These are phyloP conservation scores for Hypholoma fasciculare DNA, from an alignment of 768 basidiomycete species.

Conservation along the genomic window DNA sequence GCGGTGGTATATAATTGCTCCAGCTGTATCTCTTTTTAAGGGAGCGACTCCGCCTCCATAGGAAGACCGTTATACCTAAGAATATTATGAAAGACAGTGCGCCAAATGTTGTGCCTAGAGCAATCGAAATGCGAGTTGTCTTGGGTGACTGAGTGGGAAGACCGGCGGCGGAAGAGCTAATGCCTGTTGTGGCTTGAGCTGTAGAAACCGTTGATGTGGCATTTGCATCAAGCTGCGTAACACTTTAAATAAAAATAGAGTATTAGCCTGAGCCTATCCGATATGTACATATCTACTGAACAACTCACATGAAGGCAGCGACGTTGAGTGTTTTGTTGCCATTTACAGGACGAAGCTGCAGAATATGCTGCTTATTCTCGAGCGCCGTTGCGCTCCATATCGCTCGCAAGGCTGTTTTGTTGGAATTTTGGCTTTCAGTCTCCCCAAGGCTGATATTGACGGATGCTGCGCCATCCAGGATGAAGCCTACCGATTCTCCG, in stretches of 20 bases:
- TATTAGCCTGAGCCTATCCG: neutral
- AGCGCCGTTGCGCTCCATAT: constrained; percentile 17
- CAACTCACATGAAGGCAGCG: constrained; percentile 21
- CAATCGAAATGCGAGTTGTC: constrained; percentile 10
- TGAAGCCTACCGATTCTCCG: constrained; percentile 12
- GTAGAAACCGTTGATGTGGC: neutral
- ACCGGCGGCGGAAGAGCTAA: neutral
- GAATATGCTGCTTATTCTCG: constrained; percentile 14
- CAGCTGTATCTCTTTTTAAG: constrained; percentile 8
- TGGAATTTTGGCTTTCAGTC: constrained; percentile 7
- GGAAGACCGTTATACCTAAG: constrained; percentile 8
- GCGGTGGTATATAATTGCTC: constrained; percentile 6
- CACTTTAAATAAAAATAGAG: neutral
- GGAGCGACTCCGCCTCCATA: constrained; percentile 2
- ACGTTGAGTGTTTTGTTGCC: constrained; percentile 18
- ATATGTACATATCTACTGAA: neutral
- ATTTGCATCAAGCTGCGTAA: constrained; percentile 8
- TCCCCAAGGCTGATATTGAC: constrained; percentile 13
- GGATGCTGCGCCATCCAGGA: constrained; percentile 17
- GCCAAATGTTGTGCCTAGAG: constrained; percentile 14
- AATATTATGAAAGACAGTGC: constrained; percentile 13
- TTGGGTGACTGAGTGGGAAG: constrained; percentile 1
- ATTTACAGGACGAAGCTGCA: constrained; percentile 17
- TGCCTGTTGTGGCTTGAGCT: neutral
- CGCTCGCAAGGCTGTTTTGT: constrained; percentile 7